These are phyloP conservation scores for Ottelia alismoides DNA, from an alignment of 106 monocot species.

Conservation along the genomic window DNA sequence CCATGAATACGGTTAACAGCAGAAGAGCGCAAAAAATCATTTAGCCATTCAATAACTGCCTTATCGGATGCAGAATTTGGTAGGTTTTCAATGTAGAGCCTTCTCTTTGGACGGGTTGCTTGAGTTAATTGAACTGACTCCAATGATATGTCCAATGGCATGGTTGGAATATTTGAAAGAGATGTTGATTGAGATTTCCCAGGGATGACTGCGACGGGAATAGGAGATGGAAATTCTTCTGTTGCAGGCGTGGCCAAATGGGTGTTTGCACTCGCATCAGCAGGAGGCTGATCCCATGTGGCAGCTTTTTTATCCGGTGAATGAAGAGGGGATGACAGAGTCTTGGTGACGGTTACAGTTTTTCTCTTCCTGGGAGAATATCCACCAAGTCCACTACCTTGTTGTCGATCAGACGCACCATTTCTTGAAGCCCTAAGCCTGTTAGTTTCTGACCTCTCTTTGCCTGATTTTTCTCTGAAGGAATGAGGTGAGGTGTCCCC, in stretches of 20 bases:
- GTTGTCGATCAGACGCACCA: slow-evolving; percentile 31
- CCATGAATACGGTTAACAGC: slow-evolving; percentile 31
- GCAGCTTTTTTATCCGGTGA: slow-evolving; percentile 53
- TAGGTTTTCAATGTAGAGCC: slow-evolving; percentile 86
- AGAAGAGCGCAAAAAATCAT: slow-evolving; percentile 47
- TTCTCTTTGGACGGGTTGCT: slow-evolving; percentile 86
- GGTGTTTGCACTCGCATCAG: slow-evolving; percentile 20
- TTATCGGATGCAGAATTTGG: slow-evolving; percentile 61
- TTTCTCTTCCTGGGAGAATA: slow-evolving; percentile 93
- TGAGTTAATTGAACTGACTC: slow-evolving; percentile 87
- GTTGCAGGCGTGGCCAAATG: slow-evolving; percentile 16
- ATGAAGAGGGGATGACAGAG: slow-evolving; percentile 34
- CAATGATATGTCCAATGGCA: slow-evolving; percentile 17
- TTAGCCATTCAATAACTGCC: slow-evolving; percentile 52
- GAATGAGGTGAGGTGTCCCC: slow-evolving; percentile 15
- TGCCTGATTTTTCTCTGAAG: slow-evolving; percentile 32
- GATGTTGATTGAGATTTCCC: slow-evolving; percentile 14
- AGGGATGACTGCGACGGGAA: slow-evolving; percentile 4
- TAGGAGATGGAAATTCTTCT: slow-evolving; percentile 11
- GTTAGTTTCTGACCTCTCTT: slow-evolving; percentile 33
- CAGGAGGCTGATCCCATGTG: slow-evolving; percentile 82
- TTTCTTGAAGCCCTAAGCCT: slow-evolving; percentile 32
- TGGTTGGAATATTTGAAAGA: slow-evolving; percentile 14
- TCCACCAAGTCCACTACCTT: slow-evolving; percentile 74
- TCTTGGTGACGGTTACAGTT: slow-evolving; percentile 36